phyloP scores from a whole-genome alignment of 176 grass and related monocot species.

The Ensete glaucum region DNA sequence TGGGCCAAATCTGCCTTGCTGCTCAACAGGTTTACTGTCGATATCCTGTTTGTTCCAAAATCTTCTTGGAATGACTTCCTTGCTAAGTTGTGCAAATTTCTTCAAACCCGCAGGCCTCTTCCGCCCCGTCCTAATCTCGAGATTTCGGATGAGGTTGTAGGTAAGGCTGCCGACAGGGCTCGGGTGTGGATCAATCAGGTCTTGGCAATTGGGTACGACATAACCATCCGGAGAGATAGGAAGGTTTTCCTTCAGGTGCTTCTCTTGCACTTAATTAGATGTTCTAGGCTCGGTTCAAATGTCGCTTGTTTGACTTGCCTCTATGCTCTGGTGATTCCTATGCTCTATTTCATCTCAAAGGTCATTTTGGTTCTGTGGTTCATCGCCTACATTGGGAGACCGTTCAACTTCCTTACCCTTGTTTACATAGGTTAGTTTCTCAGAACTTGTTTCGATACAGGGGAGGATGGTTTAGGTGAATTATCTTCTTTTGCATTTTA shows the following conservation, averaged over 20 bases:
- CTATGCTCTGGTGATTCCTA: conserved; percentile 12
- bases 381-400: conserved; percentile 63
- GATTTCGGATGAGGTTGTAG: conserved; percentile 53
- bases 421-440: conserved; percentile 71
- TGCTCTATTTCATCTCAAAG: conserved; percentile 24
- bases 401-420: conserved; percentile 88
- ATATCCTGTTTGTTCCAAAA: not conserved
- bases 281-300: not conserved
- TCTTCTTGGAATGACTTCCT: not conserved
- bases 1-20: conserved; percentile 96
- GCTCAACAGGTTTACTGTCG: conserved; percentile 53
- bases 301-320: conserved; percentile 4
- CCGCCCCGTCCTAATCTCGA: conserved; percentile 89
- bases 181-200: conserved; percentile 60
- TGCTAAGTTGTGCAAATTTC: not conserved
- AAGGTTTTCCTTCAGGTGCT: conserved; percentile 58
- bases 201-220: conserved; percentile 62
- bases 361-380: conserved; percentile 65
- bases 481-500: conserved; percentile 24
- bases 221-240: conserved; percentile 79
- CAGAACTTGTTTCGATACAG: not conserved
- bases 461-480: not conserved
- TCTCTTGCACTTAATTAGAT: not conserved
- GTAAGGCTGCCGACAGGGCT: conserved; percentile 48
- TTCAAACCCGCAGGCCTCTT: conserved; percentile 53